Evolutionary conservation across 2,329 filamentous ascomycete species (phyloP).

Genomic region (Trichoderma simmonsii): DNA sequence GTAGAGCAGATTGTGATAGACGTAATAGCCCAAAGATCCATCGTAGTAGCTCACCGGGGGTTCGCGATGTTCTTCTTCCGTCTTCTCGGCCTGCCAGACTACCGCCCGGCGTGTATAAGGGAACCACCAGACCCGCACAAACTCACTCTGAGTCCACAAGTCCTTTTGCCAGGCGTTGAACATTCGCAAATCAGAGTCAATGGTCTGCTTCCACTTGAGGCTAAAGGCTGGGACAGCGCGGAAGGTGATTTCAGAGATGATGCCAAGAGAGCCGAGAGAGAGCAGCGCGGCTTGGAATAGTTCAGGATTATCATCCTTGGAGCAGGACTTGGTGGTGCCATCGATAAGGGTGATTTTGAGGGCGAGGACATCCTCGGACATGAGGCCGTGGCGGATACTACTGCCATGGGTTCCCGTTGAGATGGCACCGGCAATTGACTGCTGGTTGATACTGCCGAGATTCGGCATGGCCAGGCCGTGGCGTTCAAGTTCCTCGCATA

Average conservation of each 20-base stretch:
- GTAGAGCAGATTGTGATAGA: slow-evolving; percentile 89
- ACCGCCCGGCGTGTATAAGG: slow-evolving; percentile 87
- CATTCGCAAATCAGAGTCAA: slow-evolving; percentile 67
- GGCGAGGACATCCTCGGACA: slow-evolving; percentile 73
- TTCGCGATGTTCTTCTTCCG: slow-evolving; percentile 56
- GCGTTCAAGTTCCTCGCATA: slow-evolving; percentile 71
- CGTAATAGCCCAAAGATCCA: slow-evolving; percentile 74
- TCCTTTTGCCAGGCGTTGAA: slow-evolving; percentile 67
- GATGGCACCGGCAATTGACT: slow-evolving; percentile 89
- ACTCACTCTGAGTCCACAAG: slow-evolving; percentile 83
- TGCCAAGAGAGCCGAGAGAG: slow-evolving; percentile 83
- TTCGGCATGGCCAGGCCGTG: slow-evolving; percentile 84
- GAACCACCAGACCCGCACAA: slow-evolving; percentile 95
- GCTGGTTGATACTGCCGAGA: slow-evolving; percentile 89
- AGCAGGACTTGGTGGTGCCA: slow-evolving; percentile 70
- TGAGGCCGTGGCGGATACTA: slow-evolving; percentile 75
- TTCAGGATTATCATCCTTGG: slow-evolving; percentile 64
- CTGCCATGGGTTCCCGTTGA: slow-evolving; percentile 92
- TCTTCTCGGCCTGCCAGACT: slow-evolving; percentile 84
- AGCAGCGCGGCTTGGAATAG: slow-evolving; percentile 87
- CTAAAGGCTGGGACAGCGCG: slow-evolving; percentile 76
- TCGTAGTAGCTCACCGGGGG: slow-evolving; percentile 76
- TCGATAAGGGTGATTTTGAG: slow-evolving; percentile 80
- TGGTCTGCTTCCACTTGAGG: slow-evolving; percentile 80
- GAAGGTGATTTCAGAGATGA: slow-evolving; percentile 86